phyloP scores from a whole-genome alignment of 805 yeast species.

The Monosporozyma siamensis region DNA sequence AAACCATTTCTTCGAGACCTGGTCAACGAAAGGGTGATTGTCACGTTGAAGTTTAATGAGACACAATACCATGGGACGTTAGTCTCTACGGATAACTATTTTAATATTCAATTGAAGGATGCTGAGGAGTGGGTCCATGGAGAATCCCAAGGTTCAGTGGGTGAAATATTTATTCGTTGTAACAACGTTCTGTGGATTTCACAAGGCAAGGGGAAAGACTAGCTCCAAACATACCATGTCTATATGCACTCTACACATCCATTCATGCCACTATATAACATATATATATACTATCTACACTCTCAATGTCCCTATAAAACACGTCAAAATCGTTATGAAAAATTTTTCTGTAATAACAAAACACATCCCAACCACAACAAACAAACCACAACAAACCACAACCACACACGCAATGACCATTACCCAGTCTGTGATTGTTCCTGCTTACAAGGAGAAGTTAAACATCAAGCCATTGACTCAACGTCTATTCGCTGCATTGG shows the following conservation, averaged over 20 bases:
- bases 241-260: too few species aligned
- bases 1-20: conserved; percentile 81
- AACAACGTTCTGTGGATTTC: conserved; percentile 62
- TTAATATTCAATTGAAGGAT: conserved; percentile 72
- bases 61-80: conserved; percentile 80
- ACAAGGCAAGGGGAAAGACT: conserved; percentile 6
- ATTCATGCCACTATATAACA: too few species aligned
- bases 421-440: conserved; percentile 37
- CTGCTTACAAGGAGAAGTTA: conserved; percentile 42
- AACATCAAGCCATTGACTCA: conserved; percentile 42
- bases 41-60: conserved; percentile 81
- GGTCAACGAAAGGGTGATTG: conserved; percentile 59
- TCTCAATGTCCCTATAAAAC: too few species aligned
- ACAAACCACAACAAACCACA: neutral
- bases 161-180: conserved; percentile 81
- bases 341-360: neutral
- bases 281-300: too few species aligned
- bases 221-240: too few species aligned
- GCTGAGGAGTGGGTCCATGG: conserved; percentile 45
- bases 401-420: conserved; percentile 24
- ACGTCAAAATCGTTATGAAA: too few species aligned
- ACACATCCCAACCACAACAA: neutral
- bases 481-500: conserved; percentile 40
- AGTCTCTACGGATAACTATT: conserved; percentile 78
- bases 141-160: conserved; percentile 44